Base-by-base conservation (phyloP, 2,329 filamentous ascomycete species). In the Aspergillus tanneri region DNA sequence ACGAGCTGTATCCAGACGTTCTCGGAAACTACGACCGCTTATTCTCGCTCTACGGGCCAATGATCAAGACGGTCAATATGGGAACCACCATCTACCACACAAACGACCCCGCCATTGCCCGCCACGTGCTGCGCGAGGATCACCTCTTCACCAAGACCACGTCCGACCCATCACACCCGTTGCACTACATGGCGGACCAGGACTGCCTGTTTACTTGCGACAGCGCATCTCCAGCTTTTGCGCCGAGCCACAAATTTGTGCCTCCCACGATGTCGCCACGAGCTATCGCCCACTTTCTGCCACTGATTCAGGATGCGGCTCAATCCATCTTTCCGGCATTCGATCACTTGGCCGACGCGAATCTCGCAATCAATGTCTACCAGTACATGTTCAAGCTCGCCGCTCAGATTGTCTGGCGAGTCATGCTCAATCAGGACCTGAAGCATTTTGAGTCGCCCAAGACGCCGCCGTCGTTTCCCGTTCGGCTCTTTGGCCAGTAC, bases 211-310 rank as follows among this genome's bases (percentile, higher is more conserved):
- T 65, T 36, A 41, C 61, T 1, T 50, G 58, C 34, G 62, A 65
- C 34, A 63, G 59, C 0, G 56, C 60, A 12, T 58, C 58, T 0
- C 51, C 55, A 30, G 55, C 55, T 40, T 58, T 56, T 57, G 64
- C 62, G 21, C 28, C 73, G 0, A 74, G 76, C 0, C 82, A 84
- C 70, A 84, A 84, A 61, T 85, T 82, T 62, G 56, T 84, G 0
- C 79, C 81, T 0, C 80, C 81, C 0, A 75, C 78, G 1, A 67
- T 84, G 19, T 74, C 74, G 0, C 80, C 81, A 28, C 81, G 79
- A 55, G 81, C 81, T 0, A 79, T 84, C 6, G 68, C 77, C 1
- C 81, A 84, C 55, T 83, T 84, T 53, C 74, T 77, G 0, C 77
- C 79, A 0, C 72, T 72, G 0, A 83, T 84, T 78, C 78, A 83